Conservation (phyloP, 2,329 filamentous ascomycete species). For the Macroventuria anomochaeta region DNA sequence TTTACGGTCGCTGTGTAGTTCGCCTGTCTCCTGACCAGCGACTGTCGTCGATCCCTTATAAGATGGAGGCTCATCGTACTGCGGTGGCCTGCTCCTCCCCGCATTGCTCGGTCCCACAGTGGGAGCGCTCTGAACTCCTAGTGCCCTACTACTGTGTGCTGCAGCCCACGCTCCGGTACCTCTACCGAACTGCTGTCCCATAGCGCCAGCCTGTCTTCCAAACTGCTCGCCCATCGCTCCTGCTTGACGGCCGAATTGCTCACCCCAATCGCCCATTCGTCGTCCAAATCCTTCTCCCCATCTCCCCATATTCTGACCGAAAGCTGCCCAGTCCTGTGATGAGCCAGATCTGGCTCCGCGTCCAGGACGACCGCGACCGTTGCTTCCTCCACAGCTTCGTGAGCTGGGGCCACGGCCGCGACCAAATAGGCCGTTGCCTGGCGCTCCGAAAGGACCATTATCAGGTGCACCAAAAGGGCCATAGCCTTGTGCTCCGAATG, state of each 20-base stretch:
- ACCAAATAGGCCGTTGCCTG: constrained; percentile 13
- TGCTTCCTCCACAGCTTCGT: neutral
- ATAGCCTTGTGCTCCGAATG: constrained; percentile 19
- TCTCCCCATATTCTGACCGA: constrained; percentile 29
- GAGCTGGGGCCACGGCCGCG: neutral
- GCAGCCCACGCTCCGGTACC: constrained; percentile 8
- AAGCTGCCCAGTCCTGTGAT: constrained; percentile 22
- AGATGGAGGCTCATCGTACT: constrained; percentile 25
- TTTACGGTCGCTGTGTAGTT: constrained; percentile 19
- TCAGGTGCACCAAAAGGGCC: constrained; percentile 19
- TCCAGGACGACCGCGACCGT: neutral
- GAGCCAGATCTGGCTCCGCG: constrained; percentile 7
- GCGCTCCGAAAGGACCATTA: constrained; percentile 18
- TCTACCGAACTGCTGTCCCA: constrained; percentile 29
- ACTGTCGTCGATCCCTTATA: constrained; percentile 14
- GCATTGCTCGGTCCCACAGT: constrained; percentile 10
- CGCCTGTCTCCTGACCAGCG: constrained; percentile 31
- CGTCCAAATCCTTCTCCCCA: constrained; percentile 41
- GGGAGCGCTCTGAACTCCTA: neutral
- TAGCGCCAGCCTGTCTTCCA: constrained; percentile 32
- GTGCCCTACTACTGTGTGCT: constrained; percentile 3
- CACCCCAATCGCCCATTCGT: constrained; percentile 1
- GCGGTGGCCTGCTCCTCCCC: constrained; percentile 8
- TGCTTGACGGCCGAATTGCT: constrained; percentile 33
- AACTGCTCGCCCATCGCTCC: constrained; percentile 39